Evolutionary conservation across 1,139 yeast genomes (phyloP).

Genomic region (Kodamaea plutei): DNA sequence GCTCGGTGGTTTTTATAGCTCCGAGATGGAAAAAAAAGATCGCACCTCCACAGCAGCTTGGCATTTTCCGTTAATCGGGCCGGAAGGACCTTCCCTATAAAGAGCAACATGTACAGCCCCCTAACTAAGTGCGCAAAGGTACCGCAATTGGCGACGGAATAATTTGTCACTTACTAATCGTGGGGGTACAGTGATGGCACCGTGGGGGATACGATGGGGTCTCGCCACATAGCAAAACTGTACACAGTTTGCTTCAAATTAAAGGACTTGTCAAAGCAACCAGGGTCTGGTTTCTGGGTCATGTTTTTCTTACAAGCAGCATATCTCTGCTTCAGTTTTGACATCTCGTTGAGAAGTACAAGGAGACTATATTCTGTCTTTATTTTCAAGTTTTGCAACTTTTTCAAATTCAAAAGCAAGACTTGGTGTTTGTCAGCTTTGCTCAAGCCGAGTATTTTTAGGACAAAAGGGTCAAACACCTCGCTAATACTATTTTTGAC

Average conservation of each 20-base stretch:
- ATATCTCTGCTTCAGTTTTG: constrained; percentile 4
- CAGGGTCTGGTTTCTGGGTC: background rate
- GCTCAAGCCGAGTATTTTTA: constrained; percentile 1
- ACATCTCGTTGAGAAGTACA: constrained; percentile 10
- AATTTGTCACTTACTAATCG: too few relatives aligned
- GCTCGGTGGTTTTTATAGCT: too few relatives aligned
- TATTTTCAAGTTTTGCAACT: constrained; percentile 9
- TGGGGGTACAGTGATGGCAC: too few relatives aligned
- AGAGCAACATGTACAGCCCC: too few relatives aligned
- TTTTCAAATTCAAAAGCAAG: constrained; percentile 9
- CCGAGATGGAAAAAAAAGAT: too few relatives aligned
- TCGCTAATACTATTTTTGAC: constrained; percentile 10
- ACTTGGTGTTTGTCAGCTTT: constrained; percentile 4
- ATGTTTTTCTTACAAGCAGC: constrained; percentile 1
- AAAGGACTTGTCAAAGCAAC: background rate
- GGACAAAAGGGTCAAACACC: constrained; percentile 9
- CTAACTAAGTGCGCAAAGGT: too few relatives aligned
- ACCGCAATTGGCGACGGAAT: too few relatives aligned
- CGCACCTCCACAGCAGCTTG: too few relatives aligned
- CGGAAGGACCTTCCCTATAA: too few relatives aligned
- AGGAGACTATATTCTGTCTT: constrained; percentile 11
- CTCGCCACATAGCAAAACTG: too few relatives aligned
- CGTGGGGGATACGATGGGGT: too few relatives aligned
- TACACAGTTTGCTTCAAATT: background rate
- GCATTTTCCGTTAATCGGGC: too few relatives aligned